Evolutionary conservation across 345 rosid species (phyloP).

Genomic region (Bretschneidera sinensis): DNA sequence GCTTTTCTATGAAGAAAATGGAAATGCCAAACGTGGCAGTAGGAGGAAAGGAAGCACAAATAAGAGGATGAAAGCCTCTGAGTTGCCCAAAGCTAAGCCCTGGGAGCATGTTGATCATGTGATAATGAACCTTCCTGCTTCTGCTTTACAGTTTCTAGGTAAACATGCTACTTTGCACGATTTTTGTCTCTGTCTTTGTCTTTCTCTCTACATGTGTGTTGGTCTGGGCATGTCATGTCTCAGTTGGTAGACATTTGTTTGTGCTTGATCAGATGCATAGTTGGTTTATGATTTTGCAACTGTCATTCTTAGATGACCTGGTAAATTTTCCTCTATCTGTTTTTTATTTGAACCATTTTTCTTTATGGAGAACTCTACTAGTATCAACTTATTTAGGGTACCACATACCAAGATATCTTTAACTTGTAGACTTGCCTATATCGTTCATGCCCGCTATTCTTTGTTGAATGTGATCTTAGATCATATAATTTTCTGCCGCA

Average conservation of each 20-base stretch:
- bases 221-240: constrained; percentile 1
- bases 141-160: constrained; percentile 87
- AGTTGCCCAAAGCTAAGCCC: constrained; percentile 46
- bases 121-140: constrained; percentile 98
- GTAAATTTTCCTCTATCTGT: background rate
- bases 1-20: constrained; percentile 24
- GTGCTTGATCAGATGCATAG: background rate
- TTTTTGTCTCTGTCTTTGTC: constrained; percentile 8
- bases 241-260: background rate
- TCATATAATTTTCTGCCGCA: too few species aligned
- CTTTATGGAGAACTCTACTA: background rate
- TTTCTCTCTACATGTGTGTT: background rate
- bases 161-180: background rate
- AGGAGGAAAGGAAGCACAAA: constrained; percentile 40
- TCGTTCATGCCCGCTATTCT: too few species aligned
- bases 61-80: constrained; percentile 58
- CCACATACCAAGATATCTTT: background rate
- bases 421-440: too few species aligned
- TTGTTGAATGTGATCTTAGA: too few species aligned
- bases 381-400: background rate
- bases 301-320: background rate
- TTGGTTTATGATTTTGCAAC: background rate
- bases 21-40: constrained; percentile 21
- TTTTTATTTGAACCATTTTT: background rate
- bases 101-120: constrained; percentile 95